Evolutionary conservation across 371 early-diverging fungal species (phyloP).

Genomic region (Mortierella sp.): DNA sequence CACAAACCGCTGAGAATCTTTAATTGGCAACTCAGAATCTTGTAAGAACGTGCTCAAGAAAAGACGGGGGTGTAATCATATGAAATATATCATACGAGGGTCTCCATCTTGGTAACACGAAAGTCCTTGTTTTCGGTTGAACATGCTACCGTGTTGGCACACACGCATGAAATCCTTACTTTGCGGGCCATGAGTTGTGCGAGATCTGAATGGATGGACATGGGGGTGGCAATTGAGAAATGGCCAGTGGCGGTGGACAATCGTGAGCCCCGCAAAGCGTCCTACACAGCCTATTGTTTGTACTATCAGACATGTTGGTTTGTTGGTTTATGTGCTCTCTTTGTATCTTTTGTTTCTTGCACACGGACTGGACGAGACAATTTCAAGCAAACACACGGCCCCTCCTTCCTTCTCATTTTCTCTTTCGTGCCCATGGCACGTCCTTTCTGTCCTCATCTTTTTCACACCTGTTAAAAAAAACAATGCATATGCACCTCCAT

Average conservation of each 20-base stretch:
- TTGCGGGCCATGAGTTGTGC: not conserved
- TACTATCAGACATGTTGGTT: not conserved
- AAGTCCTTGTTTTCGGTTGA: slow-evolving; percentile 7
- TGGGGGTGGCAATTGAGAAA: not conserved
- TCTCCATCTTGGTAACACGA: not conserved
- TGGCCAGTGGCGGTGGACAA: not conserved
- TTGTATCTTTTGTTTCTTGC: not conserved
- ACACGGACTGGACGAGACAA: not conserved
- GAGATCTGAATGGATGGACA: not conserved
- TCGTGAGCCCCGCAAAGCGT: too few species aligned
- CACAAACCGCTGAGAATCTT: not conserved
- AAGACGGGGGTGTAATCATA: not conserved
- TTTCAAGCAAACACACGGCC: not conserved
- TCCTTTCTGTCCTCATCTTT: not conserved
- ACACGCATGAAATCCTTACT: not conserved
- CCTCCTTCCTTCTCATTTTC: not conserved
- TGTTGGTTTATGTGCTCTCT: not conserved
- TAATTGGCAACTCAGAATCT: not conserved
- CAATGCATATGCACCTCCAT: not conserved
- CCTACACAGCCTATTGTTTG: not conserved
- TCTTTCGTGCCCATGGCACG: not conserved
- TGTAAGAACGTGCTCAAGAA: not conserved
- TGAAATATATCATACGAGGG: not conserved
- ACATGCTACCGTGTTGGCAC: not conserved
- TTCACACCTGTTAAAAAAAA: not conserved